A percentile compares a stretch with the other conserved stretches of the same genome.
phyloP scores from a whole-genome alignment of 192 early-diverging fungal genomes.

The Linnemannia zychae region DNA sequence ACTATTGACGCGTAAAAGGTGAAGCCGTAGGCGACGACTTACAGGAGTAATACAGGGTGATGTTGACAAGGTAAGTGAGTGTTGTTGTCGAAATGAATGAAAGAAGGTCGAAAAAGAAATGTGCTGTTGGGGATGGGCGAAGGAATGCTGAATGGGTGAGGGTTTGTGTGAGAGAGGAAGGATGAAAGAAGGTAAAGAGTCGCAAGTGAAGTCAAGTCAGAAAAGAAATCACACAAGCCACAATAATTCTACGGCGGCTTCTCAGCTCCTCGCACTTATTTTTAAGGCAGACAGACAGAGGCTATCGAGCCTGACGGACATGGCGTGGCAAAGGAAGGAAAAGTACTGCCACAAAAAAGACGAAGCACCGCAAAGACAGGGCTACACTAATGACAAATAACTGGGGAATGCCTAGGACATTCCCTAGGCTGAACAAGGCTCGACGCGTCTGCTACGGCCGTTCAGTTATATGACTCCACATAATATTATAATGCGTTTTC shows the following conservation, averaged over 20 bases:
- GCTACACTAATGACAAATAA: neutral
- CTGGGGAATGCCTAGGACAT: neutral
- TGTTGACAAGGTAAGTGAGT: neutral
- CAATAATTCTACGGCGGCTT: neutral
- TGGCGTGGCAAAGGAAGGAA: neutral
- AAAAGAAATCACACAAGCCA: conserved; percentile 2
- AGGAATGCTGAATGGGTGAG: neutral
- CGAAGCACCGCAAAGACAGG: neutral
- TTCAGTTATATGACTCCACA: neutral
- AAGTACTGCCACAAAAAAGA: neutral
- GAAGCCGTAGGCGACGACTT: neutral
- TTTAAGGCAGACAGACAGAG: neutral
- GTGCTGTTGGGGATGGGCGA: neutral
- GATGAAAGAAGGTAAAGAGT: neutral
- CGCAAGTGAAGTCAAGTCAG: neutral
- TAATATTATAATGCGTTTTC: neutral
- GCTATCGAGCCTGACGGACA: neutral
- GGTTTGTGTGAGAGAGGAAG: neutral
- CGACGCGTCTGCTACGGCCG: neutral
- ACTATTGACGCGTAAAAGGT: neutral
- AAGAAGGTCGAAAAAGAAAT: neutral
- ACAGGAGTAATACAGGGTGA: neutral
- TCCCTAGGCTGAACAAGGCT: conserved; percentile 1
- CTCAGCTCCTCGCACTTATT: neutral
- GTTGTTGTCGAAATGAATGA: neutral